Conservation (phyloP, 495 filamentous ascomycete genomes). For the Delitschia confertaspora region DNA sequence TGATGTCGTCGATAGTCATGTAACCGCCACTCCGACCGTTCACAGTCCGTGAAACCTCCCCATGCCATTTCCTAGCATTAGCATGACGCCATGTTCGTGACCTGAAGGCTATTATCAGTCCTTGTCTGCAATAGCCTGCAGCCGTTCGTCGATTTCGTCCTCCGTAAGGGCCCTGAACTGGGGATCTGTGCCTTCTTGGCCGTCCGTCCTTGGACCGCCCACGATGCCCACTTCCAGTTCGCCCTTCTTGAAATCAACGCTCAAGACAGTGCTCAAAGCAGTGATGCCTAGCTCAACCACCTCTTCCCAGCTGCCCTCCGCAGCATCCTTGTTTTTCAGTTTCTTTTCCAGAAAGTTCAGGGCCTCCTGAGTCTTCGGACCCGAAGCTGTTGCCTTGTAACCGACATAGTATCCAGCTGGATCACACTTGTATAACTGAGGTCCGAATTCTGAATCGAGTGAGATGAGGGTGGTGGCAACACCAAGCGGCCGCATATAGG, state of each 20-base stretch:
- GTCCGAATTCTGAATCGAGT: slow-evolving; percentile 81
- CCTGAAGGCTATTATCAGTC: too few species aligned
- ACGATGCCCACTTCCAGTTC: slow-evolving; percentile 97
- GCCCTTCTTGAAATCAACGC: slow-evolving; percentile 98
- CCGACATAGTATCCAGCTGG: slow-evolving; percentile 95
- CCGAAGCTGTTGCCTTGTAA: slow-evolving; percentile 95
- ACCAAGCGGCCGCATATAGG: slow-evolving; percentile 95
- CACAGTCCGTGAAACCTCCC: too few species aligned
- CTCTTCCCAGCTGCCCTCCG: slow-evolving; percentile 90
- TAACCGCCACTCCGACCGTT: neutral
- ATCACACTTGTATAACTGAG: slow-evolving; percentile 98
- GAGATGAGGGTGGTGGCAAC: slow-evolving; percentile 92
- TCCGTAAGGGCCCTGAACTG: slow-evolving; percentile 84
- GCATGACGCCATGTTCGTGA: too few species aligned
- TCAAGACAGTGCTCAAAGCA: slow-evolving; percentile 86
- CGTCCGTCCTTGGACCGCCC: slow-evolving; percentile 69
- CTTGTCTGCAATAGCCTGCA: slow-evolving; percentile 97
- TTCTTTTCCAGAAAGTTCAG: slow-evolving; percentile 98
- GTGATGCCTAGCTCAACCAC: slow-evolving; percentile 95
- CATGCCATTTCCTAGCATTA: too few species aligned
- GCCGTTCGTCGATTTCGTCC: slow-evolving; percentile 94
- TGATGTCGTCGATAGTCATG: slow-evolving; percentile 1
- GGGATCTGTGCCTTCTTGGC: slow-evolving; percentile 66
- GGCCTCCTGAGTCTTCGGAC: slow-evolving; percentile 96
- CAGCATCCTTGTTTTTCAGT: slow-evolving; percentile 97